Conservation (phyloP, 129 eudicot species). For the Saussurea involucrata region DNA sequence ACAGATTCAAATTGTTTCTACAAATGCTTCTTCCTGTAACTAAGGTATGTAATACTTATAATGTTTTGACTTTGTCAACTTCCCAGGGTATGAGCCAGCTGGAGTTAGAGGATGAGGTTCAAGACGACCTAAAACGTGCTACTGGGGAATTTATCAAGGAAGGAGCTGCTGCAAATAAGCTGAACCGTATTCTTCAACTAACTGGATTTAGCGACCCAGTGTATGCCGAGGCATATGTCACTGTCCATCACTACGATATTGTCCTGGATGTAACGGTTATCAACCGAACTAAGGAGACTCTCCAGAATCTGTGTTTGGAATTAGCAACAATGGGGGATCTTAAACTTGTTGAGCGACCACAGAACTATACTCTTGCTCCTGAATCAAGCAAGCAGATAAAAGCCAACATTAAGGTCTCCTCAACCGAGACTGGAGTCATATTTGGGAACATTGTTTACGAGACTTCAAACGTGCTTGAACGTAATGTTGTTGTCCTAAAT, state of each 20-base stretch:
- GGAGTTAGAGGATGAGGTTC: constrained; percentile 91
- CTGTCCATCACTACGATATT: constrained; percentile 93
- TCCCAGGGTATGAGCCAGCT: constrained; percentile 91
- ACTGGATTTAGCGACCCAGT: constrained; percentile 97
- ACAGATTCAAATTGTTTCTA: background rate
- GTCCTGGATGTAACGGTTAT: constrained; percentile 89
- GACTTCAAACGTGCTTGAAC: constrained; percentile 85
- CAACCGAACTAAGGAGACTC: constrained; percentile 88
- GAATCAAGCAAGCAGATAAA: constrained; percentile 88
- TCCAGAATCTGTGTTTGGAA: constrained; percentile 88
- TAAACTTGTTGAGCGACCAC: constrained; percentile 96
- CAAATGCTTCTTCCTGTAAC: background rate
- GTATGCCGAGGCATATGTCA: constrained; percentile 92
- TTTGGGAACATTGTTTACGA: constrained; percentile 94
- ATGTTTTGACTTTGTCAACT: background rate
- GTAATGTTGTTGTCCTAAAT: constrained; percentile 84
- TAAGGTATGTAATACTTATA: background rate
- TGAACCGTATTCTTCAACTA: constrained; percentile 85
- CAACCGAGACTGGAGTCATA: constrained; percentile 95
- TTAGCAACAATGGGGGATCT: constrained; percentile 99
- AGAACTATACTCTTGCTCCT: constrained; percentile 91
- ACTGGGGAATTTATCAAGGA: constrained; percentile 86
- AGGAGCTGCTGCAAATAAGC: constrained; percentile 73
- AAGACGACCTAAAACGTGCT: constrained; percentile 92
- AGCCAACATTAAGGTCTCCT: constrained; percentile 94